Percentiles rank a stretch among this genome's conserved stretches.
Evolutionary conservation across 1,284 basidiomycete genomes (phyloP).

Genomic region (Naganishia albida): DNA sequence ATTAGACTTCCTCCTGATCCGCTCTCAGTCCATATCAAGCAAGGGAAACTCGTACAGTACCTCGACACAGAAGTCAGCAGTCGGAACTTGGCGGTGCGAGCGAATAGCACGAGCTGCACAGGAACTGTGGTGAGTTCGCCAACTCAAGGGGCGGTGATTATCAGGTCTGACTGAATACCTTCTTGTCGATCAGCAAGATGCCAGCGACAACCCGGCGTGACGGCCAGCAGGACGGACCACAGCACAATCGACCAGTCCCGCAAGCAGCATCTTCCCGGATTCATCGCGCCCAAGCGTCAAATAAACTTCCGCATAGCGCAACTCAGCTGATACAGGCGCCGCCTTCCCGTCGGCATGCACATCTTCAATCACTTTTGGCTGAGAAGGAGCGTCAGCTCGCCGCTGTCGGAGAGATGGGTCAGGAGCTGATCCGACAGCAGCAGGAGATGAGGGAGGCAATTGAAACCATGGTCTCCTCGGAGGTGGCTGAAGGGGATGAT

Average conservation of each 20-base stretch:
- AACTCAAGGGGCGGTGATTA: no score
- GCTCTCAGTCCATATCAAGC: no score
- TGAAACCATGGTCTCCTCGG: conserved; percentile 64
- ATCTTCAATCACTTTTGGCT: conserved; percentile 78
- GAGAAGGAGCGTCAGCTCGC: conserved; percentile 86
- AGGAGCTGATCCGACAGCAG: conserved; percentile 85
- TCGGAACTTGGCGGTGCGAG: no score
- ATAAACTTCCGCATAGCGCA: conserved; percentile 16
- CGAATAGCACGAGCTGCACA: no score
- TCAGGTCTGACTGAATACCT: no score
- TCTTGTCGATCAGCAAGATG: conserved; percentile 3
- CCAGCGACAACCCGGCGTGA: conserved; percentile 13
- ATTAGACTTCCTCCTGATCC: no score
- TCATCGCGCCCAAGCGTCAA: conserved; percentile 14
- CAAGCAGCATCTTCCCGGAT: conserved; percentile 22
- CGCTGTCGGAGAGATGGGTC: conserved; percentile 83
- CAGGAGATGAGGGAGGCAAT: conserved; percentile 86
- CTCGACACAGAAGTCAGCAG: no score
- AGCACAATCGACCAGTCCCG: conserved; percentile 18
- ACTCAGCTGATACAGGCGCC: conserved; percentile 24
- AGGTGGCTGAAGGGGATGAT: conserved; percentile 60
- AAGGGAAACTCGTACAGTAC: no score
- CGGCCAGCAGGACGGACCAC: conserved; percentile 8
- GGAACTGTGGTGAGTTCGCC: no score
- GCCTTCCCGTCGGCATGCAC: conserved; percentile 35